Conservation (phyloP, 2,329 filamentous ascomycete species). For the Ophiostoma tasmaniense region DNA sequence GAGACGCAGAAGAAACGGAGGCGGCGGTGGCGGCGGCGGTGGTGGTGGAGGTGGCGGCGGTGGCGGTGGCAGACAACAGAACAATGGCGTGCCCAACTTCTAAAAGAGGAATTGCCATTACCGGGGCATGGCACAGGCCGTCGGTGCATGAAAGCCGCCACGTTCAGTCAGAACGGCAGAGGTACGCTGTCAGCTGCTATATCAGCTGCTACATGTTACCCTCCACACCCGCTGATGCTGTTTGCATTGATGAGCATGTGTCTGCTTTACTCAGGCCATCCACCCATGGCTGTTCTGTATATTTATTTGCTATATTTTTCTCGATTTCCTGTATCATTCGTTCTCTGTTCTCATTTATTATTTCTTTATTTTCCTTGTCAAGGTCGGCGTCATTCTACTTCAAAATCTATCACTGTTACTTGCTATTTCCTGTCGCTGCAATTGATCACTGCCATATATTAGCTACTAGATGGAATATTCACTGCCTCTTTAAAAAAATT, state of each 20-base stretch:
- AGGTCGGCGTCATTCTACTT: background rate
- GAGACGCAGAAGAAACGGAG: slow-evolving; percentile 5
- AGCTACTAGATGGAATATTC: background rate
- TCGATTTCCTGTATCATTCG: background rate
- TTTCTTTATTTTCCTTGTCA: background rate
- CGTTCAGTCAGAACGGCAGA: background rate
- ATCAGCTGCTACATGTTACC: background rate
- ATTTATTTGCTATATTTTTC: background rate
- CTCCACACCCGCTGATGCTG: background rate
- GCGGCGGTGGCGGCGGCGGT: background rate
- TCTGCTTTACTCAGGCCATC: background rate
- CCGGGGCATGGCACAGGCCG: background rate
- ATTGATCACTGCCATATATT: background rate
- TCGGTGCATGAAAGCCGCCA: background rate
- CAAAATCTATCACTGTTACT: background rate
- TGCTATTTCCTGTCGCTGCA: background rate
- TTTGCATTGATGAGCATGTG: background rate
- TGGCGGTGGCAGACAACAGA: background rate
- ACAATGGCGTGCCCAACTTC: background rate
- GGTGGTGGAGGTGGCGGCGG: background rate
- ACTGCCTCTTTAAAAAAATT: background rate
- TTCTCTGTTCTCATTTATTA: background rate
- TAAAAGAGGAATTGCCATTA: background rate
- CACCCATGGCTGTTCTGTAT: background rate
- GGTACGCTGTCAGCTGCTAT: background rate